Base-by-base conservation (phyloP, 2,329 filamentous ascomycete genomes). In the Botrytis porri region DNA sequence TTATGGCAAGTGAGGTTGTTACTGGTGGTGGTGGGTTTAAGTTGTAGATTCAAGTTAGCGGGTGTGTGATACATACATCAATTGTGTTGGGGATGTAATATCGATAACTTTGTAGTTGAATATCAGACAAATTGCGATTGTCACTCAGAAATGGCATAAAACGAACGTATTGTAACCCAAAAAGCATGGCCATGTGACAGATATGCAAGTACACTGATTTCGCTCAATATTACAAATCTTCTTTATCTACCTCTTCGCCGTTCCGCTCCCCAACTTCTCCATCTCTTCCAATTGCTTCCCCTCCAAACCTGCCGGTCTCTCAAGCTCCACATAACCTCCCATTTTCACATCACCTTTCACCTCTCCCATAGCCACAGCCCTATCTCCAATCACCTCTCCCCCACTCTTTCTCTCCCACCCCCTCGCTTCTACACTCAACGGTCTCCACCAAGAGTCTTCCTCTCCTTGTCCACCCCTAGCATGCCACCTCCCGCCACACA, bases 401-500 rank as follows among this genome's bases (percentile, higher is more conserved):
- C 32, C 35, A 16, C 41, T 41, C 41, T 18, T 72, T 45, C 54
- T 57, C 48, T 93, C 92, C 92, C 92, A 94, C 77, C 90, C 87
- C 65, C 93, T 82, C 14, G 88, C 87, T 74, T 92, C 88, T 0
- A 80, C 75, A 0, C 89, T 87, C 57, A 94, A 79, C 4, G 92
- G 92, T 75, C 86, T 86, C 88, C 90, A 92, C 92, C 92, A 95
- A 12, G 82, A 85, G 10, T 71, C 59, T 10, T 9, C 59, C 14
- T 85, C 82, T 6, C 86, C 37, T 29, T 84, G 82, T 7, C 87
- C 87, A 6, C 82, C 84, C 64, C 92, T 83, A 4, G 86, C 85
- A 83, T 93, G 93, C 93, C 93, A 95, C 74, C 87, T 84, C 54
- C 84, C 85, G 29, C 92, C 89, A 81, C 92, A 95, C 80, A 96